Percentiles rank a stretch among this genome's conserved stretches.
Conservation (phyloP, 345 rosid genomes). For the Salix brachista region DNA sequence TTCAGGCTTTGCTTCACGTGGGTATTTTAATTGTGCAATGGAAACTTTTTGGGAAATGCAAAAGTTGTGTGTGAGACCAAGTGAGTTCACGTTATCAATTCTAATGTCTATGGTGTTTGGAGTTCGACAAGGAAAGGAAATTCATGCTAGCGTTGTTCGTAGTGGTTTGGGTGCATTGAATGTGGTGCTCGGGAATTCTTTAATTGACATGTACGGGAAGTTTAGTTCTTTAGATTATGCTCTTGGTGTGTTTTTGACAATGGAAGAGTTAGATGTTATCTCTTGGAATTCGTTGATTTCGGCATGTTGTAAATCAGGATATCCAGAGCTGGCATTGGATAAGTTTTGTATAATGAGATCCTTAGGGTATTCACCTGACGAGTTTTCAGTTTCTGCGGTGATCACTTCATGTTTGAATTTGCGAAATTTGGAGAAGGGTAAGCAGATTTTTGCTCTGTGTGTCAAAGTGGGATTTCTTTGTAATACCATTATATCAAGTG, state of each 20-base stretch:
- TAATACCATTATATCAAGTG: conserved; percentile 65
- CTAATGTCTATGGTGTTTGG: conserved; percentile 41
- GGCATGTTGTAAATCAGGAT: conserved; percentile 43
- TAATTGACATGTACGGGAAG: conserved; percentile 67
- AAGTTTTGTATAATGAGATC: conserved; percentile 47
- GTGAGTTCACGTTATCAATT: conserved; percentile 56
- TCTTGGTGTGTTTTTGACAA: conserved; percentile 42
- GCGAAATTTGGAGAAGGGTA: conserved; percentile 57
- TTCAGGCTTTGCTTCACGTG: conserved; percentile 44
- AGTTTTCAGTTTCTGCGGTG: conserved; percentile 44
- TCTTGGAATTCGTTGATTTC: conserved; percentile 74
- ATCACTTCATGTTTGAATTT: conserved; percentile 45
- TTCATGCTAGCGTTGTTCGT: conserved; percentile 54
- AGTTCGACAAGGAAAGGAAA: conserved; percentile 49
- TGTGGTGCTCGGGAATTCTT: conserved; percentile 64
- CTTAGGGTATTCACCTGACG: conserved; percentile 45
- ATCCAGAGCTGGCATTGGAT: conserved; percentile 39
- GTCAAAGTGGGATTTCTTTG: conserved; percentile 61
- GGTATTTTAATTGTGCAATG: conserved; percentile 32
- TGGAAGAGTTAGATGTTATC: conserved; percentile 50
- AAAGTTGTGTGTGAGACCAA: conserved; percentile 36
- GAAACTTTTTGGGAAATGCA: conserved; percentile 52
- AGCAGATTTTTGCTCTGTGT: conserved; percentile 55
- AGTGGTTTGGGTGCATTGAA: conserved; percentile 34
- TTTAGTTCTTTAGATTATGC: conserved; percentile 48